phyloP scores from a whole-genome alignment of 106 monocot species.

The Triglochin maritima region DNA sequence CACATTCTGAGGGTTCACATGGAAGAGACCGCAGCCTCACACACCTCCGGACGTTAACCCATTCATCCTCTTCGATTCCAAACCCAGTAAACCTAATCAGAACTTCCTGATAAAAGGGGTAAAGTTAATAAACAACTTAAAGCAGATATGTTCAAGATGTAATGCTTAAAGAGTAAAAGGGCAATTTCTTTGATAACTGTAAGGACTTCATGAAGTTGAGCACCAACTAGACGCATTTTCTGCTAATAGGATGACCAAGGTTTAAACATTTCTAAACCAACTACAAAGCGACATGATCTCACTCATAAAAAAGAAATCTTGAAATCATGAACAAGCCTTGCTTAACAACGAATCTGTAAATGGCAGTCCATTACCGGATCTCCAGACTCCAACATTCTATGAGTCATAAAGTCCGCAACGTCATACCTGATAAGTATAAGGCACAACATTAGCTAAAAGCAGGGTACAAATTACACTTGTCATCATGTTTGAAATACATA shows the following conservation, averaged over 20 bases:
- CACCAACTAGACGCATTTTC: too few relatives aligned
- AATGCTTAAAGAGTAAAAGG: too few relatives aligned
- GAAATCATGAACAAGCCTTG: too few relatives aligned
- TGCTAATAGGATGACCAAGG: too few relatives aligned
- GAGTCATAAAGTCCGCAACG: slow-evolving; percentile 73
- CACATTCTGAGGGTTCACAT: slow-evolving; percentile 14
- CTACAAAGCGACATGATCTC: too few relatives aligned
- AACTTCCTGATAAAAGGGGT: slow-evolving; percentile 8
- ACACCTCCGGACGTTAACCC: slow-evolving; percentile 8
- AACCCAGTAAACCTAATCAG: slow-evolving; percentile 6
- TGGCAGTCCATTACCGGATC: slow-evolving; percentile 47
- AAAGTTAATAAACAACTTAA: too few relatives aligned
- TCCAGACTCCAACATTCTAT: slow-evolving; percentile 69
- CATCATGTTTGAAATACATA: not conserved
- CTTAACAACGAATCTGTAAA: not conserved
- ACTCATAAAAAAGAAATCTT: too few relatives aligned
- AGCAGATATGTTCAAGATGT: too few relatives aligned
- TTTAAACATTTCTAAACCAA: too few relatives aligned
- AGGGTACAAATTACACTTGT: not conserved
- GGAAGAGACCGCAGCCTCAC: slow-evolving; percentile 13
- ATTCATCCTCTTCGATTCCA: slow-evolving; percentile 8
- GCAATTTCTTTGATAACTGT: too few relatives aligned
- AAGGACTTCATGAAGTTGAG: too few relatives aligned
- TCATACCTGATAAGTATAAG: slow-evolving; percentile 63
- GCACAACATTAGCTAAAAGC: not conserved